Percentiles rank a stretch among this genome's conserved stretches.
Conservation (phyloP, 306 rosid species). For the Vigna hirtella region DNA sequence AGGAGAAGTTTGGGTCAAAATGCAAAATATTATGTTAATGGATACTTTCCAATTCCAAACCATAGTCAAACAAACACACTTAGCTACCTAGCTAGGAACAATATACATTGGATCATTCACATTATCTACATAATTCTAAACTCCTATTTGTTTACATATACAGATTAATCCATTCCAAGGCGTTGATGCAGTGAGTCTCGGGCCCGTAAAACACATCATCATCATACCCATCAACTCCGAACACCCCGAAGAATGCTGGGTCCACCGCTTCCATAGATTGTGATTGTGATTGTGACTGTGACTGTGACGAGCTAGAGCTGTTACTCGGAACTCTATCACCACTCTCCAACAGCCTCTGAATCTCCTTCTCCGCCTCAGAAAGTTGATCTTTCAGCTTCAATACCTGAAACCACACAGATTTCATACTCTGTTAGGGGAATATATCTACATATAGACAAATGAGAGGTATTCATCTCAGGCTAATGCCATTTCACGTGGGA, state of each 20-base stretch:
- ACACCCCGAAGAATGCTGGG: conserved; percentile 70
- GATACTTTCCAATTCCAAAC: conserved; percentile 43
- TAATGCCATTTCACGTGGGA: conserved; percentile 47
- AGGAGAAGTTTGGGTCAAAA: background rate
- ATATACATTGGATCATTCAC: conserved; percentile 55
- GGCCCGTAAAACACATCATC: conserved; percentile 56
- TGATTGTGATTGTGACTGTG: conserved; percentile 64
- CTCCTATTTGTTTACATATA: conserved; percentile 47
- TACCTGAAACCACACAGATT: conserved; percentile 38
- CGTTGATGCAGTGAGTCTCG: conserved; percentile 49
- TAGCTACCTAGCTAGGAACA: conserved; percentile 31
- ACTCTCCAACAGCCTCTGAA: conserved; percentile 54
- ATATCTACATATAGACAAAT: conserved; percentile 1
- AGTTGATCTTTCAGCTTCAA: conserved; percentile 69
- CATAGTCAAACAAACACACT: conserved; percentile 55
- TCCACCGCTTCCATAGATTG: conserved; percentile 59
- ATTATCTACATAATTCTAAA: conserved; percentile 63
- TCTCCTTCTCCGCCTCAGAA: conserved; percentile 66
- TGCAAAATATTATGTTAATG: conserved; percentile 49
- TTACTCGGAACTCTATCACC: conserved; percentile 55
- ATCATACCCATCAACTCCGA: conserved; percentile 62
- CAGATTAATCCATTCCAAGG: conserved; percentile 71
- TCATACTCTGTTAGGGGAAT: background rate
- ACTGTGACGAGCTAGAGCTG: conserved; percentile 57
- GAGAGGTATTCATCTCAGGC: background rate